These are phyloP conservation scores for Ceratobasidium sp. DNA, from an alignment of 1,284 basidiomycete species.

Conservation along the genomic window DNA sequence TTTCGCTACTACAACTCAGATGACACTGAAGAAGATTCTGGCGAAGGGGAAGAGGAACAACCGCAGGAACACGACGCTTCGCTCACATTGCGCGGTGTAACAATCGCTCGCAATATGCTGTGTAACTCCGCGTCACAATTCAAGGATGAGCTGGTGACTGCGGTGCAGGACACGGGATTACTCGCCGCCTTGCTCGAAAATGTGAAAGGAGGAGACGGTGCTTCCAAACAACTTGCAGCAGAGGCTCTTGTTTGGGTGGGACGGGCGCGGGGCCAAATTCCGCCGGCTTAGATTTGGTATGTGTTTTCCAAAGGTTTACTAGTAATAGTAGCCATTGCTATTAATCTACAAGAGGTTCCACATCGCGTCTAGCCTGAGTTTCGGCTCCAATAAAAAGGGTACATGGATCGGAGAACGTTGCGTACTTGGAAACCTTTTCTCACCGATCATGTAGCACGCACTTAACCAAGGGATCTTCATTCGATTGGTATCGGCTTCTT, in stretches of 20 bases:
- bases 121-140: slow-evolving; percentile 11
- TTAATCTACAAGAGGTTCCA: not conserved
- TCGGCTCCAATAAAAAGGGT: not conserved
- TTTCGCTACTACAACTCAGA: slow-evolving; percentile 9
- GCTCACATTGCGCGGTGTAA: slow-evolving; percentile 36
- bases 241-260: slow-evolving; percentile 40
- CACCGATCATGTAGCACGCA: not conserved
- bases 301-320: not conserved
- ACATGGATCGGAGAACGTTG: not conserved
- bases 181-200: slow-evolving; percentile 18
- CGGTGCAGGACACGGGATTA: slow-evolving; percentile 25
- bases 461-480: not conserved
- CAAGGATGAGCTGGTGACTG: slow-evolving; percentile 16
- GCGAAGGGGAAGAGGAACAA: slow-evolving; percentile 8
- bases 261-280: slow-evolving; percentile 37
- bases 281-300: slow-evolving; percentile 15
- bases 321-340: not conserved
- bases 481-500: not conserved
- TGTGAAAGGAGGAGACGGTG: slow-evolving; percentile 18
- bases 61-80: slow-evolving; percentile 38
- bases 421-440: slow-evolving; percentile 3
- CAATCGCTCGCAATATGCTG: slow-evolving; percentile 34
- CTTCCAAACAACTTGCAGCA: slow-evolving; percentile 26
- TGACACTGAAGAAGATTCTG: slow-evolving; percentile 20
- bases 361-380: not conserved